Evolutionary conservation across 129 eudicot species (phyloP).

Genomic region (Glebionis coronaria): DNA sequence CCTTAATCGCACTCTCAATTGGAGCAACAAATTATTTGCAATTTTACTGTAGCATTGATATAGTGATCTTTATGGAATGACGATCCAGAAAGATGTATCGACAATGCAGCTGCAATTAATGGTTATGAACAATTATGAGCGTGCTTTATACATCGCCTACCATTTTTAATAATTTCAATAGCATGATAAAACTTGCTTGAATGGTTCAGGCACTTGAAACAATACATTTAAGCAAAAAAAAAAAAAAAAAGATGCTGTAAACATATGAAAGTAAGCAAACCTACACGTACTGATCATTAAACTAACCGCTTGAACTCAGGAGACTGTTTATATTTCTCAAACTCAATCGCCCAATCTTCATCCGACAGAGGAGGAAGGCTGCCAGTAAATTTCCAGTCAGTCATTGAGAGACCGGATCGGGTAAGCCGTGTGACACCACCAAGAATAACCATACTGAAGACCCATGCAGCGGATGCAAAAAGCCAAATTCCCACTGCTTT

Average conservation of each 20-base stretch:
- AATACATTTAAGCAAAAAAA: conserved; percentile 7
- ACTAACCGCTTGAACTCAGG: conserved; percentile 97
- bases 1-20: conserved; percentile 20
- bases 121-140: not conserved
- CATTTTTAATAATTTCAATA: not conserved
- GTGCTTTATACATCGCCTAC: not conserved
- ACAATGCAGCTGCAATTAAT: conserved; percentile 22
- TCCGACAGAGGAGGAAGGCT: conserved; percentile 85
- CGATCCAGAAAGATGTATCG: conserved; percentile 43
- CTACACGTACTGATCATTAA: conserved; percentile 32
- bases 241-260: not conserved
- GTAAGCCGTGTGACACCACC: conserved; percentile 93
- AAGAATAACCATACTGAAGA: conserved; percentile 92
- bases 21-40: conserved; percentile 33
- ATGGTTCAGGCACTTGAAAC: conserved; percentile 3
- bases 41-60: conserved; percentile 25
- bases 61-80: conserved; percentile 41
- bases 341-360: conserved; percentile 81
- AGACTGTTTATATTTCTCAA: conserved; percentile 95
- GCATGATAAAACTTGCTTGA: not conserved
- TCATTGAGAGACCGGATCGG: conserved; percentile 95
- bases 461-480: conserved; percentile 97
- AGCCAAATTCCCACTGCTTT: conserved; percentile 95
- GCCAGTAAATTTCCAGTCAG: conserved; percentile 97
- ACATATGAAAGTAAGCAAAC: conserved; percentile 1